These are phyloP conservation scores for Leccinum rimulosum DNA, from an alignment of 768 basidiomycete genomes.

Conservation along the genomic window DNA sequence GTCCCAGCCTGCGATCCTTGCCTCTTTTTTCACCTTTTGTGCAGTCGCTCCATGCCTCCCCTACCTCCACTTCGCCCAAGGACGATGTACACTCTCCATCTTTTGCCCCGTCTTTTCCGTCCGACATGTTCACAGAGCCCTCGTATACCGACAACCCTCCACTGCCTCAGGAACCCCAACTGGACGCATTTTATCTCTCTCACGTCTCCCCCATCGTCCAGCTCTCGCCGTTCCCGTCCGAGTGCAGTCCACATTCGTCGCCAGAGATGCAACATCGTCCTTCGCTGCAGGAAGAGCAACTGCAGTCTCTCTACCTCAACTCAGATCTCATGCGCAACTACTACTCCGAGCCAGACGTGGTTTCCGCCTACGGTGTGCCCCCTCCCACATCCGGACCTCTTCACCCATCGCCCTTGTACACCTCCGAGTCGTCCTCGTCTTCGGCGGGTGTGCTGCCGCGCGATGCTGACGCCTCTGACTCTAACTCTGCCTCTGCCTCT, in stretches of 20 bases:
- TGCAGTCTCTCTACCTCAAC: conserved; percentile 24
- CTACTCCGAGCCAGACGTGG: conserved; percentile 14
- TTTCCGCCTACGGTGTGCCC: conserved; percentile 8
- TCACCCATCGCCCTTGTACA: conserved; percentile 19
- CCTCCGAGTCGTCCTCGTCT: conserved; percentile 10
- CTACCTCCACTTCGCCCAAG: conserved; percentile 24
- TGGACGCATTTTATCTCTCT: conserved; percentile 21
- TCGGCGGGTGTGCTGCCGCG: neutral
- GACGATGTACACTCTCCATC: conserved; percentile 30
- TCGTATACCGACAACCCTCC: conserved; percentile 10
- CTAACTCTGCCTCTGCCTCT: neutral
- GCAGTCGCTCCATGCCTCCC: conserved; percentile 50
- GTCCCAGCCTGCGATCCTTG: conserved; percentile 26
- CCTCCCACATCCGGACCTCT: conserved; percentile 6
- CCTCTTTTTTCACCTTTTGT: conserved; percentile 3
- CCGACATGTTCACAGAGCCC: neutral
- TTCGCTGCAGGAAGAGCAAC: conserved; percentile 22
- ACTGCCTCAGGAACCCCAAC: conserved; percentile 10
- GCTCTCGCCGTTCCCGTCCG: conserved; percentile 17
- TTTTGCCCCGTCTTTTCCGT: conserved; percentile 28
- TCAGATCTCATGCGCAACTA: conserved; percentile 22
- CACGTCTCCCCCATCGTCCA: conserved; percentile 19
- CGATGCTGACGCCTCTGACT: conserved; percentile 2
- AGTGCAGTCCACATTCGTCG: conserved; percentile 12
- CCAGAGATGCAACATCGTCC: conserved; percentile 12